Conservation (phyloP, 2,329 filamentous ascomycete species). For the Magnaporthiopsis poae region DNA sequence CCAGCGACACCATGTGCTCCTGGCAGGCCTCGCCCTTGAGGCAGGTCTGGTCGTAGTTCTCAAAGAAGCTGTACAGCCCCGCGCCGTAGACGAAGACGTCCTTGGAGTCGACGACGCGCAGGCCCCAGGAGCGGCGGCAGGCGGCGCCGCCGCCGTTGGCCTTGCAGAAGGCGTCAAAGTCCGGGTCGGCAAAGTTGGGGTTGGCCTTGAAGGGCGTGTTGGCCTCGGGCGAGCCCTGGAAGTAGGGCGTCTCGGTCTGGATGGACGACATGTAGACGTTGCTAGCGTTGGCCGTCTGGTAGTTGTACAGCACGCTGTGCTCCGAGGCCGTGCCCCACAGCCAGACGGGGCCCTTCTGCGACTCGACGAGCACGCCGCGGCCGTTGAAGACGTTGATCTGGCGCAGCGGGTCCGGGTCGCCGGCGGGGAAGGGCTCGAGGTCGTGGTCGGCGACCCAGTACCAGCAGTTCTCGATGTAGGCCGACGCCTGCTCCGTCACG, state of each 20-base stretch:
- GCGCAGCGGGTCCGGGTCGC: slow-evolving; percentile 22
- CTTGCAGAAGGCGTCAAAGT: slow-evolving; percentile 52
- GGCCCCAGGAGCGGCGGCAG: slow-evolving; percentile 69
- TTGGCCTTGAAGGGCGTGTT: slow-evolving; percentile 54
- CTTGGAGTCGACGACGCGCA: slow-evolving; percentile 58
- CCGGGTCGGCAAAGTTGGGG: slow-evolving; percentile 52
- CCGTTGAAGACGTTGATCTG: slow-evolving; percentile 84
- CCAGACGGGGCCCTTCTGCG: slow-evolving; percentile 64
- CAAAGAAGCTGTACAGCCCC: slow-evolving; percentile 73
- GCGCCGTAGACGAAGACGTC: slow-evolving; percentile 62
- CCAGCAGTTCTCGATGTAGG: slow-evolving; percentile 83
- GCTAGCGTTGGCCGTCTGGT: slow-evolving; percentile 67
- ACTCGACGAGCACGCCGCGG: slow-evolving; percentile 73
- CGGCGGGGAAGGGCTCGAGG: slow-evolving; percentile 62
- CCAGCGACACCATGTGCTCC: slow-evolving; percentile 65
- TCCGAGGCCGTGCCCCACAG: slow-evolving; percentile 66
- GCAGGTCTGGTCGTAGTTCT: slow-evolving; percentile 68
- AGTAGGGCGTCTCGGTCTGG: slow-evolving; percentile 84
- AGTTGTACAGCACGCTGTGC: slow-evolving; percentile 66
- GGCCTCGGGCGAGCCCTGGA: slow-evolving; percentile 72
- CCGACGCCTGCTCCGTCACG: slow-evolving; percentile 47
- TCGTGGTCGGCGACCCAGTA: slow-evolving; percentile 88
- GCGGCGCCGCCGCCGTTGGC: slow-evolving; percentile 17
- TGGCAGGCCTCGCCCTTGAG: slow-evolving; percentile 61
- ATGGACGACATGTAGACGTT: slow-evolving; percentile 76